A percentile compares a stretch with the other conserved stretches of the same genome.
Conservation (phyloP, 768 basidiomycete genomes). For the Lactarius sanguifluus region DNA sequence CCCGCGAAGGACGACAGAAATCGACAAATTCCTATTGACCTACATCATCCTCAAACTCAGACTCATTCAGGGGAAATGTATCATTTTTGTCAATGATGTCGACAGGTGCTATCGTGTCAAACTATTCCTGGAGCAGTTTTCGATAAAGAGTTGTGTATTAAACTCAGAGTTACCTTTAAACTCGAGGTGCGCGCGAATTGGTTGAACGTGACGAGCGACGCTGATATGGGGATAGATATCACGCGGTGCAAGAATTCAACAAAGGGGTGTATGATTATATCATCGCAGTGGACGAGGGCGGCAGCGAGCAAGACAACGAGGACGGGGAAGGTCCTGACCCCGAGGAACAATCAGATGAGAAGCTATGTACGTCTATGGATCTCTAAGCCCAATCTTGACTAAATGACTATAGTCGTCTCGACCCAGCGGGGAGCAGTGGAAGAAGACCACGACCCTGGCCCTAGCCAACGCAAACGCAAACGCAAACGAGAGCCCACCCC, state of each 20-base stretch:
- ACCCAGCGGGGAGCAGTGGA: slow-evolving; percentile 46
- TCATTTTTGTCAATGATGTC: slow-evolving; percentile 95
- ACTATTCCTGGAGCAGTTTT: slow-evolving; percentile 97
- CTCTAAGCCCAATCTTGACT: background rate
- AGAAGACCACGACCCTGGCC: slow-evolving; percentile 3
- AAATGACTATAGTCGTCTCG: slow-evolving; percentile 47
- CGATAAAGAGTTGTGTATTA: slow-evolving; percentile 92
- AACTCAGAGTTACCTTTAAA: slow-evolving; percentile 96
- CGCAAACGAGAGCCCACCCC: slow-evolving; percentile 56
- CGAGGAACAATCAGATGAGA: slow-evolving; percentile 41
- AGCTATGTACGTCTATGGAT: slow-evolving; percentile 37
- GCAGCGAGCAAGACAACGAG: slow-evolving; percentile 52
- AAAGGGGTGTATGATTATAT: slow-evolving; percentile 98
- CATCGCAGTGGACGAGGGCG: slow-evolving; percentile 93
- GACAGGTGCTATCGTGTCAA: slow-evolving; percentile 94
- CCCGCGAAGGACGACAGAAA: slow-evolving; percentile 52
- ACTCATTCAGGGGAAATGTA: slow-evolving; percentile 93
- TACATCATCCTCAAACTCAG: slow-evolving; percentile 97
- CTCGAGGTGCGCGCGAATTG: slow-evolving; percentile 58
- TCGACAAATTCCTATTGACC: slow-evolving; percentile 94
- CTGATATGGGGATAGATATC: slow-evolving; percentile 58
- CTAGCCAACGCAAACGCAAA: slow-evolving; percentile 52
- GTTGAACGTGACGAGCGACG: background rate
- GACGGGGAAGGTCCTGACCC: slow-evolving; percentile 46
- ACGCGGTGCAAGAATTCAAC: slow-evolving; percentile 98